Percentiles rank a stretch among this genome's conserved stretches.
Evolutionary conservation across 2,329 filamentous ascomycete species (phyloP).

Genomic region (Macroventuria anomochaeta): DNA sequence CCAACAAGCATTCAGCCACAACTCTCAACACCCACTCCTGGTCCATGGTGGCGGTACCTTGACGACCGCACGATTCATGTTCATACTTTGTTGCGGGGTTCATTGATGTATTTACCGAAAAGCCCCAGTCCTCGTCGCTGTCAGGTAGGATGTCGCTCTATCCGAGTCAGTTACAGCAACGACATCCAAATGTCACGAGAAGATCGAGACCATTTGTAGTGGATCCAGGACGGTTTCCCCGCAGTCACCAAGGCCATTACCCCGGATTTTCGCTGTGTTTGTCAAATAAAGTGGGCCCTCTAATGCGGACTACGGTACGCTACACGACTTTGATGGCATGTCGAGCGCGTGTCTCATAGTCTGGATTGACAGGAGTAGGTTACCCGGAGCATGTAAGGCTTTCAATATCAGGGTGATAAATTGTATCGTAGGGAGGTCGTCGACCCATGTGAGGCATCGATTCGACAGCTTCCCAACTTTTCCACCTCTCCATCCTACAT

Average conservation of each 20-base stretch:
- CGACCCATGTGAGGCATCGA: background rate
- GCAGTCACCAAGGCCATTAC: slow-evolving; percentile 29
- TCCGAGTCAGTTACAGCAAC: slow-evolving; percentile 29
- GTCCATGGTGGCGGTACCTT: slow-evolving; percentile 18
- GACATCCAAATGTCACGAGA: background rate
- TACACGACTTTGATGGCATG: background rate
- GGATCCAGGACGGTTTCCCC: slow-evolving; percentile 28
- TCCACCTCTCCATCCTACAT: background rate
- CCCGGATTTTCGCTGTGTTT: slow-evolving; percentile 28
- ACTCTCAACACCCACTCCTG: background rate
- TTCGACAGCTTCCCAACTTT: background rate
- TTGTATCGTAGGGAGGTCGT: slow-evolving; percentile 2
- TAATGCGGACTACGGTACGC: slow-evolving; percentile 3
- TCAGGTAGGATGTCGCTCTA: slow-evolving; percentile 5
- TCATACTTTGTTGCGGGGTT: slow-evolving; percentile 22
- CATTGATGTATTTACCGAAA: slow-evolving; percentile 21
- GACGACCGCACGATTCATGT: background rate
- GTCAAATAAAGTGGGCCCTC: slow-evolving; percentile 15
- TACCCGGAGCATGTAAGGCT: slow-evolving; percentile 11
- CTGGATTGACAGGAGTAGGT: slow-evolving; percentile 17
- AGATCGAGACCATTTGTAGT: slow-evolving; percentile 14
- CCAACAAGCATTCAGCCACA: slow-evolving; percentile 12
- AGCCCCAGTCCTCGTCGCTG: slow-evolving; percentile 9
- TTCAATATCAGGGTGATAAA: background rate
- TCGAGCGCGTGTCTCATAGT: slow-evolving; percentile 3